phyloP scores from a whole-genome alignment of 345 rosid genomes.

The Moricandia arvensis region DNA sequence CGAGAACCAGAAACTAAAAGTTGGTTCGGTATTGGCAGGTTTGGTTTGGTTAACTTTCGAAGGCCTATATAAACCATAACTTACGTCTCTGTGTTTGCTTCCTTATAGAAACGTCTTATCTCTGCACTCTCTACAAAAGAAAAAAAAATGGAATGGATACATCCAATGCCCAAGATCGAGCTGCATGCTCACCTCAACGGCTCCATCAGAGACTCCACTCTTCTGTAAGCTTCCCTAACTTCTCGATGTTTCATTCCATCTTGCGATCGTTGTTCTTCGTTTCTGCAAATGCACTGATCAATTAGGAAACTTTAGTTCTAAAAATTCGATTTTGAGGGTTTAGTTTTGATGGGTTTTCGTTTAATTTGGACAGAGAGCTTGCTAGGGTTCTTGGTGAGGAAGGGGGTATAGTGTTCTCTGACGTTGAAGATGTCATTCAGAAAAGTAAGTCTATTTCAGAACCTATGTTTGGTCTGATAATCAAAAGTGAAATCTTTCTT shows the following conservation, averaged over 20 bases:
- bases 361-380: conserved; percentile 60
- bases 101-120: conserved; percentile 29
- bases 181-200: conserved; percentile 99
- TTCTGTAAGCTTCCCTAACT: conserved; percentile 47
- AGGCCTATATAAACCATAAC: not conserved
- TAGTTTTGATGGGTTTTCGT: not conserved
- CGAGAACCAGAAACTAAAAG: not conserved
- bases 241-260: not conserved
- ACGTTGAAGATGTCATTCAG: conserved; percentile 76
- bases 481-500: not conserved
- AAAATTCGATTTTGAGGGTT: not conserved
- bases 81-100: not conserved
- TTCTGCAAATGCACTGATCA: conserved; percentile 3
- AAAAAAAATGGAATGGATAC: conserved; percentile 54
- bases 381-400: conserved; percentile 75
- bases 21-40: not conserved
- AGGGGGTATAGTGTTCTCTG: conserved; percentile 60
- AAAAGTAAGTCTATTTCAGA: conserved; percentile 47
- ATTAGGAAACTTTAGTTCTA: not conserved
- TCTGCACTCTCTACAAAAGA: conserved; percentile 1
- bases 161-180: conserved; percentile 80
- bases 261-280: not conserved
- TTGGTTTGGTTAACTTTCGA: not conserved
- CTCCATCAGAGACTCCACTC: conserved; percentile 84
- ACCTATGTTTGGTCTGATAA: not conserved